Base-by-base conservation (phyloP, 176 grass and related monocot genomes). In the Aegilops sharonensis region DNA sequence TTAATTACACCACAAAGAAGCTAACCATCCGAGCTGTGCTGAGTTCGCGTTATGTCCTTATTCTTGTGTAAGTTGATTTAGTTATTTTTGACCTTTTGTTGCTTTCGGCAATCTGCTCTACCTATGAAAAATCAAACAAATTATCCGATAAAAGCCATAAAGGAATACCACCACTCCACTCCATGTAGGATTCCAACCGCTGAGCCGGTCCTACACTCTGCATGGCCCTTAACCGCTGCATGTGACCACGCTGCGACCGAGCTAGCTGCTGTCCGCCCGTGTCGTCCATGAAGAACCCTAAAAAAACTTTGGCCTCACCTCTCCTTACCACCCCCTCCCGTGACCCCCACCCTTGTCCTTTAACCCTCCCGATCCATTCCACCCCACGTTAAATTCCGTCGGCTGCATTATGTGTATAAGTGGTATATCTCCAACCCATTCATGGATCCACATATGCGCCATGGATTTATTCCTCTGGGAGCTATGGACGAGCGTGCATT, bases 271-370 rank as follows among this genome's bases (percentile, higher is more conserved):
- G 72, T n/a, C 60, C 83, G 43, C 86, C 79, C 90, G 86, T 95
- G 95, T 86, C 82, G 59, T 40, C 35, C 76, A 87, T 92, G 75
- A 88, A 88, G 75, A 89, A 85, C 42, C 64, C 73, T 79, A 30
- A 68, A 83, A 83, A 88, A 80, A 50, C 43, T 82, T 83, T 74
- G 70, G 66, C 74, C 67, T 85, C 83, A 63, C 68, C 79, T 88
- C 62, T 37, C 67, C 67, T 86, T 78, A 64, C 78, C 54, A 59
- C 62, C 76, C 64, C n/a, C 40, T 37, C 92, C 89, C 95, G 95
- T 97, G 95, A 95, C 82, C 86, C 68, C 72, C 87, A 64, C 85
- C 83, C 90, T 91, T 91, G 91, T 93, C 91, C 57, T 92, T 92
- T 84, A 88, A 90, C 48, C 73, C 35, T 2, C 23, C 4, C 8